phyloP scores from a whole-genome alignment of 768 basidiomycete genomes.

The Lyophyllum semitale region DNA sequence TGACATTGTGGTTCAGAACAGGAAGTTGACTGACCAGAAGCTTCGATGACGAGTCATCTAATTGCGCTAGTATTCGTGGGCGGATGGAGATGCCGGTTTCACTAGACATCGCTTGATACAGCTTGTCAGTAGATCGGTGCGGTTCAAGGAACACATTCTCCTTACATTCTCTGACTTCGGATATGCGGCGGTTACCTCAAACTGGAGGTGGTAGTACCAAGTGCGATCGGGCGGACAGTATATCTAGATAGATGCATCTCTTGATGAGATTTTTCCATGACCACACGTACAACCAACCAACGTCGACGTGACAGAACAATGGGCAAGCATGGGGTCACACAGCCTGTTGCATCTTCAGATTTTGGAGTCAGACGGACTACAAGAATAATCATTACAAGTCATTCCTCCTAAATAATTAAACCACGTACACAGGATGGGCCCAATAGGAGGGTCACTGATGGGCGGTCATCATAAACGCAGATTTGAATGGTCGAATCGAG shows the following conservation, averaged over 20 bases:
- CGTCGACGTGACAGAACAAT: slow-evolving; percentile 19
- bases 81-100: too few relatives aligned
- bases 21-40: neutral
- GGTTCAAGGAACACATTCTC: too few relatives aligned
- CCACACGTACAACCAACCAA: neutral
- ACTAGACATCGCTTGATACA: too few relatives aligned
- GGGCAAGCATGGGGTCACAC: slow-evolving; percentile 11
- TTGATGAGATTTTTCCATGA: slow-evolving; percentile 3
- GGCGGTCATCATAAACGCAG: neutral
- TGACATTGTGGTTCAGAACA: neutral
- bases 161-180: neutral
- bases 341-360: neutral
- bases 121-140: too few relatives aligned
- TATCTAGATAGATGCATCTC: neutral
- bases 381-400: neutral
- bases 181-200: neutral
- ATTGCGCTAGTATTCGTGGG: too few relatives aligned
- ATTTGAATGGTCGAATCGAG: neutral
- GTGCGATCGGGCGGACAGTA: neutral
- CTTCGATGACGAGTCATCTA: too few relatives aligned
- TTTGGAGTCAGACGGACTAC: neutral
- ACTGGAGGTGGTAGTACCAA: neutral
- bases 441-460: neutral
- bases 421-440: neutral
- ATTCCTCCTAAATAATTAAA: too few relatives aligned